Base-by-base conservation (phyloP, 139 green algal genomes). In the Coelastrella sp. region DNA sequence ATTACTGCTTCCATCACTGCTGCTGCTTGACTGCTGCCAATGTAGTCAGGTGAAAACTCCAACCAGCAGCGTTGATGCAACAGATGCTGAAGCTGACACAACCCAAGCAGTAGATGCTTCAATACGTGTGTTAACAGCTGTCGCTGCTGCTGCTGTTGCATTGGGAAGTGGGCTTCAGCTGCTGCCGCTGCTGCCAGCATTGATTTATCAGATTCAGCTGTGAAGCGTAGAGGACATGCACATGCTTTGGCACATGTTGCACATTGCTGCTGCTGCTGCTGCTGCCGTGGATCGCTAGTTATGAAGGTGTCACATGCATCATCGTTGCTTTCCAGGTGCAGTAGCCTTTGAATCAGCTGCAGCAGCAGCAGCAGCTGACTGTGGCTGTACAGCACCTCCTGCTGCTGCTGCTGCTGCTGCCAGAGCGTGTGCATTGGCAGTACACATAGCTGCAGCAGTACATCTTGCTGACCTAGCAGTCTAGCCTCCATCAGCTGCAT, bases 321-420 rank as follows among this genome's bases (percentile, higher is more conserved):
- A 5, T 8, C 4, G 9, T 27, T 32, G 48, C 34, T 81, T n/a
- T 62, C 45, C 8, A 81, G 15, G 4, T 34, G 25, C 34, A 81
- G 4, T 2, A 68, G 30, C 32, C 45, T 19, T 34, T 68, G 17
- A 37, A 35, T 51, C 23, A 69, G 35, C 13, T 59, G 75, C 53
- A 82, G 34, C 8, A 82, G 17, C 51, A 82, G 53, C 53, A 23
- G 51, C 35, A 72, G 17, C 3, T 53, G 75, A 17, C 35, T 27
- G 15, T 81, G 73, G 48, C 48, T 81, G 66, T 25, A 17, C 4
- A 25, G 5, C 63, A 37, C 30, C 34, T n/a, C 4, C 32, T 74
- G 32, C 64, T 74, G 64, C 64, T 74, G 32, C 32, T 74, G 64
- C 68, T 60, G 68, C 68, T 76, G 68, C 38, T 77, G 59, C 69